Base-by-base conservation (phyloP, 768 basidiomycete species). In the Leccinum aurantiacum region DNA sequence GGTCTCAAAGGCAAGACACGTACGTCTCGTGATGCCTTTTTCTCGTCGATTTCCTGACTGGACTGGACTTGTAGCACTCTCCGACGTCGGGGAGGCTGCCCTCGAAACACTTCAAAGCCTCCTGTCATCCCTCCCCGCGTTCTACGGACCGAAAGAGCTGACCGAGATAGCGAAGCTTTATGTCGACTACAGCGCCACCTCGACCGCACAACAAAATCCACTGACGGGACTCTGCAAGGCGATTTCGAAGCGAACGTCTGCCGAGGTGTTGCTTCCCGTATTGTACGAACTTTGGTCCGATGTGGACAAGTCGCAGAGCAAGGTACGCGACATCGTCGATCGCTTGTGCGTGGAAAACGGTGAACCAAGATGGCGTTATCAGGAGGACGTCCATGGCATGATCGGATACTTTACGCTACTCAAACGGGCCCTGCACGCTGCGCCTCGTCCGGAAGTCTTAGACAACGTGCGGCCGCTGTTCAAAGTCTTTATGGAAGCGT, bases 401-500 rank as follows among this genome's bases (percentile, higher is more conserved):
- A 65, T 69, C 33, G 72, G 70, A 0, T 92, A 89, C 76, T 90
- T 95, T 69, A 79, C 85, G 22, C 65, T 94, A 0, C 73, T 95
- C 27, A 83, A 85, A 63, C 79, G 86, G 41, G 79, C 83, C 0
- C 67, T 97, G 33, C 87, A 85, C 11, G 80, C 81, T 51, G 84
- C 90, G 3, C 79, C 84, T 59, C 82, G 91, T 13, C 74, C 82
- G 7, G 82, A 83, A 3, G 79, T 96, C 1, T 74, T 87, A 19
- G 85, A 88, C 33, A 78, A 90, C 55, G 69, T 92, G 50, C 87
- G 89, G 11, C 60, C 79, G 3, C 64, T 90, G 37, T 94, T 93
- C 77, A 87, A 86, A 60, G 79, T 91, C 15, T 93, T 95, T 79
- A 75, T 95, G 52, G 85, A 89, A 15, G 86, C 85, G 4, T 87